Base-by-base conservation (phyloP, 371 early-diverging fungal species). In the Umbelopsis sp. region DNA sequence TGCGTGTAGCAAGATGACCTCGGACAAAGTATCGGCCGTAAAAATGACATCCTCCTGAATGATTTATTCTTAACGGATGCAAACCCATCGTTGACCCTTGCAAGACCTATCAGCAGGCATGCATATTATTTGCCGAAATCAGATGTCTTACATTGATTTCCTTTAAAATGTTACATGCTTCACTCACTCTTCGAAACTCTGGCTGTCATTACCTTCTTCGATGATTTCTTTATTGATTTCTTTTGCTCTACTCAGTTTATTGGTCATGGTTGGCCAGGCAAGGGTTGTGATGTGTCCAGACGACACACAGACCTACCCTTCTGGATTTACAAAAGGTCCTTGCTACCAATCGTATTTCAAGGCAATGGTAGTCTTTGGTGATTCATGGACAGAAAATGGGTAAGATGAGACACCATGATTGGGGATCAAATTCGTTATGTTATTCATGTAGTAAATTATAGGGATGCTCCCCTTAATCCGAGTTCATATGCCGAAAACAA, bases 371-470 rank as follows among this genome's bases (percentile, higher is more conserved):
- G 38, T 64, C 25, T 76, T 76, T 68, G 76, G 76, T 24, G 73
- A 76, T 52, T 73, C 73, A 11, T 76, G 71, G 70, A 68, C 76
- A 41, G 71, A 69, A 7, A 76, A 76, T 41, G 76, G 76, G 69
- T 75, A 65, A 41, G 41, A 41, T 41, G 53, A 29, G 64, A 7
- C 14, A 20, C 9, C 1, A 25, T 32, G 10, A 25, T 50, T 22
- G 10, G 4, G 22, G 1, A 38, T 10, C 16, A 20, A 16, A n/a
- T 41, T 24, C 45, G 18, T 16, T 38, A 24, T 50, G 32, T 32
- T 24, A 12, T 50, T 44, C 65, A n/a, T 20, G 3, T 16, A 8
- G 25, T 29, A 46, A 16, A 25, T 18, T 50, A 10, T 41, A 74
- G 69, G 8, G 32, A 65, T n/a, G 70, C 37, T 9, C 71, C 67